Evolutionary conservation across 2,329 filamentous ascomycete species (phyloP).

Genomic region (Talaromyces albobiverticillius): DNA sequence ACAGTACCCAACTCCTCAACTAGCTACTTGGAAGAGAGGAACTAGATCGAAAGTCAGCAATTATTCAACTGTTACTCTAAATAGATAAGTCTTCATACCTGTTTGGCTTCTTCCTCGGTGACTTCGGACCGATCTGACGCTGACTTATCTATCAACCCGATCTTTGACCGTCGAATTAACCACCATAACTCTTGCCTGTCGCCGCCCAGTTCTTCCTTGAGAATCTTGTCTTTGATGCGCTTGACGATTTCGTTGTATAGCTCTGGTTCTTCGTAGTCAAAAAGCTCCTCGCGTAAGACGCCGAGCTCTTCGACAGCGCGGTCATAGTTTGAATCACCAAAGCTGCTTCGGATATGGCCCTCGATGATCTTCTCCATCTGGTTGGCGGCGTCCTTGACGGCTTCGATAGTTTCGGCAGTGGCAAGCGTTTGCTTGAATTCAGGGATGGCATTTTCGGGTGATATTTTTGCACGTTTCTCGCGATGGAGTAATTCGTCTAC

Average conservation of each 20-base stretch:
- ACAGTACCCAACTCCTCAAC: not conserved
- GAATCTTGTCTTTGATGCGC: conserved; percentile 68
- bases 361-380: conserved; percentile 74
- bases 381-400: conserved; percentile 65
- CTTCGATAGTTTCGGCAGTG: conserved; percentile 56
- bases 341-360: conserved; percentile 65
- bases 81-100: conserved; percentile 34
- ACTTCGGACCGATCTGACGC: conserved; percentile 64
- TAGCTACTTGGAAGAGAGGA: conserved; percentile 21
- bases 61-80: not conserved
- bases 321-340: conserved; percentile 72
- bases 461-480: conserved; percentile 53
- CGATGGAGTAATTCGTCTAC: conserved; percentile 74
- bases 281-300: conserved; percentile 74
- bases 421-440: conserved; percentile 81
- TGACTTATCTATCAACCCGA: conserved; percentile 70
- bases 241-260: conserved; percentile 73
- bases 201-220: conserved; percentile 68
- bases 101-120: conserved; percentile 66
- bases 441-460: conserved; percentile 74
- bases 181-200: conserved; percentile 83
- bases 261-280: conserved; percentile 69
- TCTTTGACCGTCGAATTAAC: conserved; percentile 60
- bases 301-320: conserved; percentile 72
- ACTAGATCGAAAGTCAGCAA: conserved; percentile 18